These are phyloP conservation scores for Ophiosphaerella herpotricha DNA, from an alignment of 2,329 filamentous ascomycete species.

Conservation along the genomic window DNA sequence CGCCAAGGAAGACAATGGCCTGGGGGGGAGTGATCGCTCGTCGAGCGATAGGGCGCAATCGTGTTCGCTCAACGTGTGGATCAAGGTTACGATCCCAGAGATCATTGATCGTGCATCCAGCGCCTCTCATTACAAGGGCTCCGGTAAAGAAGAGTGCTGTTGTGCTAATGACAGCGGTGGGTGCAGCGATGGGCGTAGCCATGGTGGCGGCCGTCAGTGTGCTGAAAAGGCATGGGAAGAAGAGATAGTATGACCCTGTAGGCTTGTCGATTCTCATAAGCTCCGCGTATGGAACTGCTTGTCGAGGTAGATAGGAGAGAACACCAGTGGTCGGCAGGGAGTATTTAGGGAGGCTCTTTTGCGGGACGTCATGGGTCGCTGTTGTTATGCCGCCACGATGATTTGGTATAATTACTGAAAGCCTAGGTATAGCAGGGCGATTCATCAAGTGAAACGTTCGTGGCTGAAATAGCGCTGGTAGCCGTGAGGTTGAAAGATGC, in stretches of 20 bases:
- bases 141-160: constrained; percentile 73
- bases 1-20: constrained; percentile 75
- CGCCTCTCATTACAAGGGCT: constrained; percentile 82
- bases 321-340: constrained; percentile 72
- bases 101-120: constrained; percentile 88
- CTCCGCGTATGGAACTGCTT: constrained; percentile 80
- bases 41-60: constrained; percentile 78
- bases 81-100: constrained; percentile 89
- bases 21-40: constrained; percentile 73
- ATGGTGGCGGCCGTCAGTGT: constrained; percentile 79
- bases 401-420: not conserved
- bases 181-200: constrained; percentile 63
- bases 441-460: constrained; percentile 13
- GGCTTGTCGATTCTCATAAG: constrained; percentile 82
- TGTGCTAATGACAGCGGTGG: constrained; percentile 66
- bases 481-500: not conserved
- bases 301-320: constrained; percentile 68
- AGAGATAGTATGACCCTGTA: constrained; percentile 81
- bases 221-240: constrained; percentile 83
- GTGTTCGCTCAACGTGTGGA: constrained; percentile 75
- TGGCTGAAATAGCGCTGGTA: constrained; percentile 8
- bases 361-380: constrained; percentile 13
- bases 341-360: constrained; percentile 52
- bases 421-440: not conserved
- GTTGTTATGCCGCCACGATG: constrained; percentile 19